Base-by-base conservation (phyloP, 805 yeast genomes). In the Komagataella ulmi region DNA sequence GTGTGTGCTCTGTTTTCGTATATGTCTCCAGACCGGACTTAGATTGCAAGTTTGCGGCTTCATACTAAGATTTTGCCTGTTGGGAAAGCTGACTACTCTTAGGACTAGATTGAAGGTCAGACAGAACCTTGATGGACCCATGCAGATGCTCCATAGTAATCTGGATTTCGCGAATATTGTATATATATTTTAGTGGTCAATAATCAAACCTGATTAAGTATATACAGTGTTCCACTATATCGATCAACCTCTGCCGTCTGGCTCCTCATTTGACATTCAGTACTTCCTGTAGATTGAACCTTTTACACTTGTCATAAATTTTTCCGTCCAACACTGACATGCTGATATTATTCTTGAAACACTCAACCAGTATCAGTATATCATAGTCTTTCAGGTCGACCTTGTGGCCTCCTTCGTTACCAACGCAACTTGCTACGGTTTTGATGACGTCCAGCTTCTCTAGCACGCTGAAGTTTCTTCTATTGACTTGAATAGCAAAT, bases 341-440 rank as follows among this genome's bases (percentile, higher is more conserved):
- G 6, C 99, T 99, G 40, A 93, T 76, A 55, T 86, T 85, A 55
- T 80, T 85, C 69, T 90, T 91, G 68, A 83, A 91, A 62, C 97
- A 86, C 64, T 88, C 96, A 2, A 93, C 85, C 50, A 91, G 62
- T 49, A 93, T 77, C 58, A 93, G 69, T 61, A 83, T 81, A 54
- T 90, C 95, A 60, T 79, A 88, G 10, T 79, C 67, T 59, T 87
- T 86, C 64, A 93, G 74, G 62, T 89, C 95, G 14, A 93, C 95
- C 43, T 67, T 70, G 63, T 88, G 96, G 2, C 82, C 83, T 55
- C 78, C 76, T 4, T 79, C 82, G 48, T 75, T 71, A 1, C 91
- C 91, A 0, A 88, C 89, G 47, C 75, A 67, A 30, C 75, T 79
- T 3, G 95, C 96, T 7, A 90, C 75, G 10, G 79, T 71, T 43